Conservation (phyloP, 164 flowering plant species). For the Chimonanthus praecox region DNA sequence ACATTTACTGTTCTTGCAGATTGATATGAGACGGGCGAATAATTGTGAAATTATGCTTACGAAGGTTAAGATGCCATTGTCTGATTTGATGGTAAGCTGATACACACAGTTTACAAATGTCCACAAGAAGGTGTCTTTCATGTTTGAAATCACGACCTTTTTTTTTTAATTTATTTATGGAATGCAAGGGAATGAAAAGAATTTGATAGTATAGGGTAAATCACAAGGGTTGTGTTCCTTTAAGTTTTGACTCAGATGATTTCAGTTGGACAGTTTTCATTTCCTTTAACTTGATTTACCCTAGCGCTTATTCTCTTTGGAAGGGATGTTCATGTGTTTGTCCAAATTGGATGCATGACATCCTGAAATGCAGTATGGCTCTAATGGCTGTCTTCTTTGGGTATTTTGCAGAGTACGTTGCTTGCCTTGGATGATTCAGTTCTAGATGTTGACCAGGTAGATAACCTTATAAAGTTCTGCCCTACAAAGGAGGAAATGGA, state of each 20-base stretch:
- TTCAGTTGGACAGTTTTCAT: background rate
- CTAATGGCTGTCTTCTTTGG: constrained; percentile 5
- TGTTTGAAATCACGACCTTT: background rate
- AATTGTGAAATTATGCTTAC: constrained; percentile 98
- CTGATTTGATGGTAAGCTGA: constrained; percentile 78
- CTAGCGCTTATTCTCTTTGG: background rate
- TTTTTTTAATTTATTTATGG: too few species aligned
- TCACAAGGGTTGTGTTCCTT: background rate
- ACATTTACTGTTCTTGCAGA: constrained; percentile 45
- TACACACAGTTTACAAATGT: background rate
- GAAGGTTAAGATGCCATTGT: constrained; percentile 87
- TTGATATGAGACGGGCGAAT: constrained; percentile 82
- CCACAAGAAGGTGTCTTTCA: background rate
- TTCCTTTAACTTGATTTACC: background rate
- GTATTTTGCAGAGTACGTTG: constrained; percentile 56
- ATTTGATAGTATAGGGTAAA: too few species aligned
- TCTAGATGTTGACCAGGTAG: constrained; percentile 89
- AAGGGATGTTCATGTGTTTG: background rate
- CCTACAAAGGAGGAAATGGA: constrained; percentile 98
- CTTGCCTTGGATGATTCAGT: constrained; percentile 86
- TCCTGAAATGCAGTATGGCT: background rate
- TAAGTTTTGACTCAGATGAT: background rate
- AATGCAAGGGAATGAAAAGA: too few species aligned
- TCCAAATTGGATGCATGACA: background rate
- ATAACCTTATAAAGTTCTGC: constrained; percentile 90